Conservation (phyloP, 2,329 filamentous ascomycete species). For the Nannizziopsis barbatae region DNA sequence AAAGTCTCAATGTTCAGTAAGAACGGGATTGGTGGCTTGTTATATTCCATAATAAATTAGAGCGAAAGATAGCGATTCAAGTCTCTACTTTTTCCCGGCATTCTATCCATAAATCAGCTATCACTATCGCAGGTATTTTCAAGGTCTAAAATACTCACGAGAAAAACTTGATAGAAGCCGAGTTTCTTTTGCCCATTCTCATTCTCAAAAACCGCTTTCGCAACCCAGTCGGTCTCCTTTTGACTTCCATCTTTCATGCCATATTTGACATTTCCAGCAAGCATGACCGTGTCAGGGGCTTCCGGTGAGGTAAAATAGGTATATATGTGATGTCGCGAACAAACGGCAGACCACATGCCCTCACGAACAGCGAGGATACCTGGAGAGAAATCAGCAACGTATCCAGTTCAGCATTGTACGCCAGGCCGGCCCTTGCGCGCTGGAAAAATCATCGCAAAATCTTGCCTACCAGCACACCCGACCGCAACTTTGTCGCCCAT, state of each 20-base stretch:
- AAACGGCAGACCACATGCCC: conserved; percentile 44
- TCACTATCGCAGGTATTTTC: background rate
- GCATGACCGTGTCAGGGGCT: conserved; percentile 10
- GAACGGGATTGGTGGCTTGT: background rate
- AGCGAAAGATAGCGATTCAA: no score
- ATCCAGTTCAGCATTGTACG: background rate
- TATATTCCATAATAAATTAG: background rate
- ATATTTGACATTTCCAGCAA: conserved; percentile 36
- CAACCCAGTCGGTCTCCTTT: conserved; percentile 44
- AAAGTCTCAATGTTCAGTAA: no score
- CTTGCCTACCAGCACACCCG: conserved; percentile 35
- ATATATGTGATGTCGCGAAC: conserved; percentile 37
- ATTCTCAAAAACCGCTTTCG: conserved; percentile 20
- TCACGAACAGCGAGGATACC: conserved; percentile 41
- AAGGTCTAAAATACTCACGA: conserved; percentile 14
- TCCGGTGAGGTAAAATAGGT: conserved; percentile 40
- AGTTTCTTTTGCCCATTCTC: conserved; percentile 17
- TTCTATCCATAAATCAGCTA: conserved; percentile 10
- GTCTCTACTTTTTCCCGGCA: conserved; percentile 9
- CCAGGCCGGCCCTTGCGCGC: no score
- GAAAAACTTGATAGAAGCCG: conserved; percentile 23
- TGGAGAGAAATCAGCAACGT: background rate
- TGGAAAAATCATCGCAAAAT: background rate
- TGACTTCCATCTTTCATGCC: conserved; percentile 41
- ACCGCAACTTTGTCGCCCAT: conserved; percentile 41